Evolutionary conservation across 371 early-diverging fungal species (phyloP).

Genomic region (Zancudomyces culisetae): DNA sequence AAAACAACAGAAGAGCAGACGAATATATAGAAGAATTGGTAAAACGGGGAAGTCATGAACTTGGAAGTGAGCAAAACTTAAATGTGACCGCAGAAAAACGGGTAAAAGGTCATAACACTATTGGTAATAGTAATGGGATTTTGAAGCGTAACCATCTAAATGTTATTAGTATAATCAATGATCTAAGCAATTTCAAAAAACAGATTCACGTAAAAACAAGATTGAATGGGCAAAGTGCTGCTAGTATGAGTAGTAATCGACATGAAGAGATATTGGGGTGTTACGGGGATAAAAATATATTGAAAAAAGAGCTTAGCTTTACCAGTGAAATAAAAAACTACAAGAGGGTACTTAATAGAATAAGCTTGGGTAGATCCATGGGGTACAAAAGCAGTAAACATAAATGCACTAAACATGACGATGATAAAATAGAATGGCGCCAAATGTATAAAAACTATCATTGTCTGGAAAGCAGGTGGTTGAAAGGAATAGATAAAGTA

Average conservation of each 20-base stretch:
- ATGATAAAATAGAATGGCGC: conserved; percentile 32
- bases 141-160: neutral
- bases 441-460: conserved; percentile 31
- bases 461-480: conserved; percentile 31
- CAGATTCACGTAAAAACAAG: neutral
- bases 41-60: too few species aligned
- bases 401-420: conserved; percentile 4
- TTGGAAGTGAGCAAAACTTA: neutral
- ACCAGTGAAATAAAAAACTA: conserved; percentile 9
- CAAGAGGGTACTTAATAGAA: conserved; percentile 4
- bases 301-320: conserved; percentile 3
- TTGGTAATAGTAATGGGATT: too few species aligned
- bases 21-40: neutral
- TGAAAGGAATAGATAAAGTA: conserved; percentile 18
- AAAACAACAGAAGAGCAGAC: neutral
- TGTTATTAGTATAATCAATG: neutral
- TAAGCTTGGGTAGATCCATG: neutral
- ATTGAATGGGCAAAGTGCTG: neutral
- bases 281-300: conserved; percentile 2
- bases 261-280: conserved; percentile 10
- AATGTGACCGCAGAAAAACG: neutral
- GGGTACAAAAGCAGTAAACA: neutral
- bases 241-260: neutral
- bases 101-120: too few species aligned
- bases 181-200: neutral